phyloP scores from a whole-genome alignment of 805 yeast species.

The Scheffersomyces lignosus region DNA sequence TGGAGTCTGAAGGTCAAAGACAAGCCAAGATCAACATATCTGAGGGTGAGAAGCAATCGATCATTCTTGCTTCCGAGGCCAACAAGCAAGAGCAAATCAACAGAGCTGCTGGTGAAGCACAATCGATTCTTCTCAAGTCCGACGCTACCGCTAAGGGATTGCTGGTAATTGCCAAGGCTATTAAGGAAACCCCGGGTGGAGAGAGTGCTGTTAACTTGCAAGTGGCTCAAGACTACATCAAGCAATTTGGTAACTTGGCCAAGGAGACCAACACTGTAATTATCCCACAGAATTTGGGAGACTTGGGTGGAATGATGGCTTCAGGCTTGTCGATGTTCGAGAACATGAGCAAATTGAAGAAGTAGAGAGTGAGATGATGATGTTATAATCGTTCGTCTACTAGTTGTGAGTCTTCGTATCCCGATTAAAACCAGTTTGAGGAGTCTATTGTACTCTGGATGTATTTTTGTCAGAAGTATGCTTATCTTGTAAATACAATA shows the following conservation, averaged over 20 bases:
- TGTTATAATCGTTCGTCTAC: slow-evolving; percentile 2
- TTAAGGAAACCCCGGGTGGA: slow-evolving; percentile 67
- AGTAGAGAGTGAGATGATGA: too few relatives aligned
- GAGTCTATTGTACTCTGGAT: too few relatives aligned
- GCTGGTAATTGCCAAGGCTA: slow-evolving; percentile 62
- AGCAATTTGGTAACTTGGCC: slow-evolving; percentile 78
- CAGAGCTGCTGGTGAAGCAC: slow-evolving; percentile 72
- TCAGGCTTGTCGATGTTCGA: slow-evolving; percentile 74
- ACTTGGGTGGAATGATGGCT: slow-evolving; percentile 72
- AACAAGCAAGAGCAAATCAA: slow-evolving; percentile 60
- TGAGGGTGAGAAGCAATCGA: slow-evolving; percentile 74
- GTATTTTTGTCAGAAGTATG: too few relatives aligned
- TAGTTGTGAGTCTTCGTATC: too few relatives aligned
- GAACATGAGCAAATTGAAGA: slow-evolving; percentile 34
- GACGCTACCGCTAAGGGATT: slow-evolving; percentile 76
- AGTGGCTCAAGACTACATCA: slow-evolving; percentile 81
- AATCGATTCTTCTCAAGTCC: slow-evolving; percentile 63
- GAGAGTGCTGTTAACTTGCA: slow-evolving; percentile 73
- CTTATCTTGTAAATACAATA: too few relatives aligned
- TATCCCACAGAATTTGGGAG: slow-evolving; percentile 74
- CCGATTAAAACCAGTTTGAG: too few relatives aligned
- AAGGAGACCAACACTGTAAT: slow-evolving; percentile 79
- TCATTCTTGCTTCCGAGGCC: slow-evolving; percentile 77
- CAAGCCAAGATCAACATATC: slow-evolving; percentile 80
- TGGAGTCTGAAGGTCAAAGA: slow-evolving; percentile 83